These are phyloP conservation scores for Cryptococcus hybrid DNA, from an alignment of 1,284 basidiomycete genomes.

Conservation along the genomic window DNA sequence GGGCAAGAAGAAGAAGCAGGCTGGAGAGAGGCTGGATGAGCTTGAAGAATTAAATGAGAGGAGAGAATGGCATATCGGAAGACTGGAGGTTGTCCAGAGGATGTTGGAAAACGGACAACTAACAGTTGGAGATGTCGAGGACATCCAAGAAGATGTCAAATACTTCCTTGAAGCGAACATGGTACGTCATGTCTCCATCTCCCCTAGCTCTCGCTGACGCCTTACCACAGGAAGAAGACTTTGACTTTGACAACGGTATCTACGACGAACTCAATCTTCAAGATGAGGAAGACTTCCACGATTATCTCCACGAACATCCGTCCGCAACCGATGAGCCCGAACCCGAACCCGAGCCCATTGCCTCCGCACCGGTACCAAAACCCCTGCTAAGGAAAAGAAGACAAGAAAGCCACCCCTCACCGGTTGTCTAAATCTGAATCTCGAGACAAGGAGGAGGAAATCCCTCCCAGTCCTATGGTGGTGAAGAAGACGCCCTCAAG, in stretches of 20 bases:
- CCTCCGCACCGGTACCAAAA: constrained; percentile 18
- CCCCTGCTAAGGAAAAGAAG: constrained; percentile 39
- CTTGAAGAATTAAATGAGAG: constrained; percentile 91
- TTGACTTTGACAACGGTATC: constrained; percentile 95
- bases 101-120: constrained; percentile 93
- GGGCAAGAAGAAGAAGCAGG: constrained; percentile 68
- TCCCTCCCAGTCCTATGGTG: constrained; percentile 36
- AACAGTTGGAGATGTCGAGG: constrained; percentile 73
- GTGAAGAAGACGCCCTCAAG: constrained; percentile 31
- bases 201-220: background rate
- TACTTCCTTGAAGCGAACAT: constrained; percentile 97
- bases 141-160: constrained; percentile 89
- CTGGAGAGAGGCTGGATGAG: constrained; percentile 68
- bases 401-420: constrained; percentile 31
- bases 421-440: background rate
- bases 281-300: constrained; percentile 82
- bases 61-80: constrained; percentile 90
- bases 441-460: constrained; percentile 9
- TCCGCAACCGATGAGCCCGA: constrained; percentile 53
- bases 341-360: background rate
- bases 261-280: constrained; percentile 98
- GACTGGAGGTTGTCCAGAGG: constrained; percentile 90
- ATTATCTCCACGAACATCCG: constrained; percentile 63
- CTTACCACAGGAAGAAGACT: constrained; percentile 81
- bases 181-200: constrained; percentile 58